Evolutionary conservation across 345 rosid species (phyloP).

Genomic region (Salix arbutifolia): DNA sequence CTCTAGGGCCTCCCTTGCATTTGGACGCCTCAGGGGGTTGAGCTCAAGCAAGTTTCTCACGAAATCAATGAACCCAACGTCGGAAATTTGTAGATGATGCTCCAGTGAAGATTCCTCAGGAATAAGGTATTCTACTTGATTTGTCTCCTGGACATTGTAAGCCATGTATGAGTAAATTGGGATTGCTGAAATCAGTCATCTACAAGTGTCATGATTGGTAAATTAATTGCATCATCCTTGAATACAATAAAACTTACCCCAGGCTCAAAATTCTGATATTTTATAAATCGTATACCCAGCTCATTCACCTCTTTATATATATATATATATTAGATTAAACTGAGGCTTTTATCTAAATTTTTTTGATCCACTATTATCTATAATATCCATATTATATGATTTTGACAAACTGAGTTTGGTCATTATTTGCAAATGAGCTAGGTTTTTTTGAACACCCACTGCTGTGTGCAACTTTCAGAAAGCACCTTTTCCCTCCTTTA

Average conservation of each 20-base stretch:
- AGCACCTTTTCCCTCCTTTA: not conserved
- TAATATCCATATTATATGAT: not conserved
- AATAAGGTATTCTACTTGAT: slow-evolving; percentile 69
- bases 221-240: not conserved
- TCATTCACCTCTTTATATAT: too few relatives aligned
- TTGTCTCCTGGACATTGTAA: slow-evolving; percentile 50
- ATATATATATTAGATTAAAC: too few relatives aligned
- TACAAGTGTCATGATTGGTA: not conserved
- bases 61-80: slow-evolving; percentile 55
- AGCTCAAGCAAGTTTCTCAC: slow-evolving; percentile 65
- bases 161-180: not conserved
- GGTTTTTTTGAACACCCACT: not conserved
- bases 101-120: slow-evolving; percentile 68
- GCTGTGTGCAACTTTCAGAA: not conserved
- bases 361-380: not conserved
- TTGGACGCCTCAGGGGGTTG: slow-evolving; percentile 72
- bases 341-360: too few relatives aligned
- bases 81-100: slow-evolving; percentile 51
- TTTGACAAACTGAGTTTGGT: not conserved
- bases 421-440: too few relatives aligned
- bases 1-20: slow-evolving; percentile 71
- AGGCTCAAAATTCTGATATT: too few relatives aligned
- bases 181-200: not conserved
- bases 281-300: too few relatives aligned
- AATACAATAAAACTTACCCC: not conserved